These are phyloP conservation scores for Saccharomyces hybrid DNA, from an alignment of 1,139 yeast species.

Conservation along the genomic window DNA sequence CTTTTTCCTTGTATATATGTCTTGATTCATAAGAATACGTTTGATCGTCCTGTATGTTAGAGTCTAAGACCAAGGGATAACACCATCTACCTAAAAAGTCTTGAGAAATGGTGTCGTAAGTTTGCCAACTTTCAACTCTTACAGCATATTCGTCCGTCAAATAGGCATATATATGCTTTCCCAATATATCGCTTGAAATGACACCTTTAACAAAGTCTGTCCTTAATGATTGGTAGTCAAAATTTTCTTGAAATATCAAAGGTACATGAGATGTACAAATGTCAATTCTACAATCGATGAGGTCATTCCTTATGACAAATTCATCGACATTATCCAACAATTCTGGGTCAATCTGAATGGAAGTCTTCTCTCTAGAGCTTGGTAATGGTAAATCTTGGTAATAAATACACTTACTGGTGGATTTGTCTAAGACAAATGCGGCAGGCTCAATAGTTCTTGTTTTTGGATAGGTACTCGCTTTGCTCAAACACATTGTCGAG, in stretches of 20 bases:
- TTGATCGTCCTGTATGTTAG: slow-evolving; percentile 63
- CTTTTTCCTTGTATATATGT: slow-evolving; percentile 78
- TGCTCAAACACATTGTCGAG: slow-evolving; percentile 85
- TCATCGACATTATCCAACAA: slow-evolving; percentile 72
- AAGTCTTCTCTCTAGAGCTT: slow-evolving; percentile 42
- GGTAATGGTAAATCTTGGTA: slow-evolving; percentile 69
- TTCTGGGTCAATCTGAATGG: slow-evolving; percentile 77
- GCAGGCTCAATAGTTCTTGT: slow-evolving; percentile 81
- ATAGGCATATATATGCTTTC: slow-evolving; percentile 85
- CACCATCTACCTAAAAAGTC: slow-evolving; percentile 88
- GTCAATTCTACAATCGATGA: slow-evolving; percentile 93
- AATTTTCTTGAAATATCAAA: slow-evolving; percentile 89
- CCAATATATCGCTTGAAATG: slow-evolving; percentile 79
- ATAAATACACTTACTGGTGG: slow-evolving; percentile 68
- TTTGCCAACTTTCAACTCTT: slow-evolving; percentile 87
- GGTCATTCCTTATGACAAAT: slow-evolving; percentile 75
- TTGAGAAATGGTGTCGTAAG: slow-evolving; percentile 87
- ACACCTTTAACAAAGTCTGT: slow-evolving; percentile 87
- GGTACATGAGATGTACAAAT: slow-evolving; percentile 94
- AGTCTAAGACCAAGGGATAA: slow-evolving; percentile 85
- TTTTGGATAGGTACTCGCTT: slow-evolving; percentile 80
- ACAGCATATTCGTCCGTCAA: slow-evolving; percentile 79
- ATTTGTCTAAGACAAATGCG: slow-evolving; percentile 69
- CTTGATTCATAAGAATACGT: slow-evolving; percentile 73
- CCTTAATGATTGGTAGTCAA: slow-evolving; percentile 84